Percentiles rank a stretch among this genome's conserved stretches.
phyloP scores from a whole-genome alignment of 192 early-diverging fungal species.

The Linnemannia hyalina region DNA sequence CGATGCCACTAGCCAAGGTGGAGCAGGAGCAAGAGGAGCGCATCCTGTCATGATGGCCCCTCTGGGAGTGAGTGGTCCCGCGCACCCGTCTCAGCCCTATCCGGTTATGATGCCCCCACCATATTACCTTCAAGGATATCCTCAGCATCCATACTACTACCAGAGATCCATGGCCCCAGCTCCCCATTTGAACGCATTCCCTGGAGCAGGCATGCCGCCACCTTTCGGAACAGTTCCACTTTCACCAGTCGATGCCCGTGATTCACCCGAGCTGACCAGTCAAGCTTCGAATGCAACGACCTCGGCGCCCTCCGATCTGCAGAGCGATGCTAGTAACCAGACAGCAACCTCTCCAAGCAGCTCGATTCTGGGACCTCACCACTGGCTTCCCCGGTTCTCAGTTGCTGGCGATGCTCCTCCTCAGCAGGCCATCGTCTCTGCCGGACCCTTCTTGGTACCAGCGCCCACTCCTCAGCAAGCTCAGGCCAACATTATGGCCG shows the following conservation, averaged over 20 bases:
- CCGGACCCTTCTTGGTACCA: conserved; percentile 18
- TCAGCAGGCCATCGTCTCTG: conserved; percentile 17
- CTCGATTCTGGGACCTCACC: conserved; percentile 12
- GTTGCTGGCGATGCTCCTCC: conserved; percentile 47
- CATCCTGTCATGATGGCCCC: conserved; percentile 19
- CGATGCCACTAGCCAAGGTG: conserved; percentile 20
- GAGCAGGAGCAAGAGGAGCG: background rate
- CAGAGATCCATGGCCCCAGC: conserved; percentile 21
- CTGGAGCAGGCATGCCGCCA: conserved; percentile 10
- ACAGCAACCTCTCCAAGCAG: background rate
- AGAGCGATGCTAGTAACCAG: background rate
- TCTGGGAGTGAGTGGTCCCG: background rate
- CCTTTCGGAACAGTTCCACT: conserved; percentile 5
- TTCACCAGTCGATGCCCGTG: background rate
- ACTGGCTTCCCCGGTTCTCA: conserved; percentile 51
- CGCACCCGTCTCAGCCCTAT: conserved; percentile 20
- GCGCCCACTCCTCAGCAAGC: conserved; percentile 2
- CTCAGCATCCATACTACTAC: conserved; percentile 22
- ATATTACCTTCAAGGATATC: conserved; percentile 31
- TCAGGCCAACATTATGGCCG: conserved; percentile 38
- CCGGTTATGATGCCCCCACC: conserved; percentile 24
- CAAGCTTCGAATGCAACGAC: background rate
- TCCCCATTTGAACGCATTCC: conserved; percentile 32
- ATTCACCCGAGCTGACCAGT: background rate
- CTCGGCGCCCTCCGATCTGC: background rate